These are phyloP conservation scores for Gracilaria domingensis DNA, from an alignment of 23 red algal genomes.

Conservation along the genomic window DNA sequence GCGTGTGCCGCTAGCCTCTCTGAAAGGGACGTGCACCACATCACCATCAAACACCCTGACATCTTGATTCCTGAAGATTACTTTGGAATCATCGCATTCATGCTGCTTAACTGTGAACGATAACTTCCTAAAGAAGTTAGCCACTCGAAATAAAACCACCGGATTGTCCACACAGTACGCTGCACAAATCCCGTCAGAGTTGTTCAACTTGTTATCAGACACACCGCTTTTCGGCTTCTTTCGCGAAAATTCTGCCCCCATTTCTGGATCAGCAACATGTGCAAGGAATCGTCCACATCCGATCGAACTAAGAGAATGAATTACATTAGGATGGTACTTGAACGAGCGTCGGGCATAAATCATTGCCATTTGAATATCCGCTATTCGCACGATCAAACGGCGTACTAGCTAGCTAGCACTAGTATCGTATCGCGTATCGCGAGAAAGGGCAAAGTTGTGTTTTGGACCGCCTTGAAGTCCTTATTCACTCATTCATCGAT, in stretches of 20 bases:
- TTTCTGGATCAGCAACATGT: background rate
- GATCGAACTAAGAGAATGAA: background rate
- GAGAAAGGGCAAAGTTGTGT: too few species aligned
- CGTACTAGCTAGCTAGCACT: too few species aligned
- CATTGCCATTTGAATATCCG: too few species aligned
- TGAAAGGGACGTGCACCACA: conserved; percentile 21
- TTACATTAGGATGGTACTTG: too few species aligned
- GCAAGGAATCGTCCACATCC: background rate
- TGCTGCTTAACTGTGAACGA: conserved; percentile 4
- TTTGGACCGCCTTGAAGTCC: too few species aligned
- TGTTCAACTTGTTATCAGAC: background rate
- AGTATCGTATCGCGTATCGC: too few species aligned
- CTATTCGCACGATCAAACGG: too few species aligned
- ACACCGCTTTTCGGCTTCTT: background rate
- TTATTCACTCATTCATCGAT: too few species aligned
- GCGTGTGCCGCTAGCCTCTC: background rate
- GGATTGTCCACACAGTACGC: conserved; percentile 65
- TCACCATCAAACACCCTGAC: conserved; percentile 30
- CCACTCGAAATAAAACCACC: conserved; percentile 25
- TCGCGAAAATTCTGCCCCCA: background rate
- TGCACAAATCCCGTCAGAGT: conserved; percentile 65
- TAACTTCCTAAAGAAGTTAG: conserved; percentile 6
- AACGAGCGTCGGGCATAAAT: too few species aligned
- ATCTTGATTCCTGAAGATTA: conserved; percentile 15
- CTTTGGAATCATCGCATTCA: background rate